phyloP scores from a whole-genome alignment of 345 rosid species.

The Dipteronia dyeriana region DNA sequence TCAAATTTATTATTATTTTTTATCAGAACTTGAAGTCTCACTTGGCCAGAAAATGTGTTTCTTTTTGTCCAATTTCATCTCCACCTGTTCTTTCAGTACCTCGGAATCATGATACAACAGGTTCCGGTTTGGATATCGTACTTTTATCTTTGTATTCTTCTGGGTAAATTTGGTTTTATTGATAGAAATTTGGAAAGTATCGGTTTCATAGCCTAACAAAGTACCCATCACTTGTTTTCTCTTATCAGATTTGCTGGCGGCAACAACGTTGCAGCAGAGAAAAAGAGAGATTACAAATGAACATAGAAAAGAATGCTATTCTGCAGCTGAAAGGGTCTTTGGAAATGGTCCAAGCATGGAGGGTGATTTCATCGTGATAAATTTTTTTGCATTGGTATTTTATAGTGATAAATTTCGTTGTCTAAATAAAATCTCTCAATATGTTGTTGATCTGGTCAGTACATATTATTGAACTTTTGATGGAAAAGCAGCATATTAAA shows the following conservation, averaged over 20 bases:
- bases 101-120: conserved; percentile 31
- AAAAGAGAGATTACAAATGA: conserved; percentile 43
- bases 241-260: conserved; percentile 36
- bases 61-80: conserved; percentile 50
- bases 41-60: conserved; percentile 46
- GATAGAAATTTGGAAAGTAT: neutral
- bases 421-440: conserved; percentile 1
- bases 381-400: conserved; percentile 86
- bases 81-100: conserved; percentile 62
- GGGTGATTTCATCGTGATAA: conserved; percentile 74
- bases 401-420: neutral
- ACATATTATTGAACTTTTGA: neutral
- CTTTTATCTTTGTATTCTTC: neutral
- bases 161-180: neutral
- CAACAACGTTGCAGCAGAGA: conserved; percentile 30
- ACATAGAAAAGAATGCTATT: conserved; percentile 71
- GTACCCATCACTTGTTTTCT: conserved; percentile 1
- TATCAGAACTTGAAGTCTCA: conserved; percentile 58
- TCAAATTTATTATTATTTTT: too few relatives aligned
- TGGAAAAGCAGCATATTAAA: neutral
- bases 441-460: conserved; percentile 5
- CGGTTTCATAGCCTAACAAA: neutral
- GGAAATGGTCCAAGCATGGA: conserved; percentile 47
- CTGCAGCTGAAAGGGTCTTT: conserved; percentile 52
- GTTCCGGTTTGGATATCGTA: conserved; percentile 23